phyloP scores from a whole-genome alignment of 352 stramenopile species.

The Pythium brassicae region DNA sequence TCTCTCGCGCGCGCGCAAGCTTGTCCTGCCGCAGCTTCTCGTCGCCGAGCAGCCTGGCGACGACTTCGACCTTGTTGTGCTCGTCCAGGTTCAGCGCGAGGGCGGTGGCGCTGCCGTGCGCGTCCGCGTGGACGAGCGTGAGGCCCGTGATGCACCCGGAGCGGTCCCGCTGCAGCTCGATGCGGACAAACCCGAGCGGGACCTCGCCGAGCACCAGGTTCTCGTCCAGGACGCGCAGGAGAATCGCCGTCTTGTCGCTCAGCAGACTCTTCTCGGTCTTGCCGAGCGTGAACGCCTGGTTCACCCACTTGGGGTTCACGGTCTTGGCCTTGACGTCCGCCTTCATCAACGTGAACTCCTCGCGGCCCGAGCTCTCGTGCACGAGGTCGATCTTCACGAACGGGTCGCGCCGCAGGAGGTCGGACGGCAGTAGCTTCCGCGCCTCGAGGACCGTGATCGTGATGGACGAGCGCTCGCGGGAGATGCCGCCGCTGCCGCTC shows the following conservation, averaged over 20 bases:
- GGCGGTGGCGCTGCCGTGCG: constrained; percentile 21
- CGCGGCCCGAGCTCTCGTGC: constrained; percentile 35
- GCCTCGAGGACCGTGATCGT: constrained; percentile 59
- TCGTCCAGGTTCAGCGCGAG: constrained; percentile 37
- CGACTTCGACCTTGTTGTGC: constrained; percentile 31
- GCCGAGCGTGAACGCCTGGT: constrained; percentile 63
- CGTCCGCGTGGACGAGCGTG: constrained; percentile 38
- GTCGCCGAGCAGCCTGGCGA: constrained; percentile 47
- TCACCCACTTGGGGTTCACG: constrained; percentile 63
- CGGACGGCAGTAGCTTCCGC: constrained; percentile 40
- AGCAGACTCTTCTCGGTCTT: constrained; percentile 45
- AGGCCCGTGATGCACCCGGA: constrained; percentile 41
- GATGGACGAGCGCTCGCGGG: constrained; percentile 44
- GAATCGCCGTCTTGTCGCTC: constrained; percentile 50
- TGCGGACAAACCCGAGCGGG: constrained; percentile 39
- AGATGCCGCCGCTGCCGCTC: constrained; percentile 14
- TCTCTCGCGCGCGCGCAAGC: constrained; percentile 23
- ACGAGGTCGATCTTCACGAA: constrained; percentile 60
- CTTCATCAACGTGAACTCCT: constrained; percentile 55
- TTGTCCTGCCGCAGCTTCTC: constrained; percentile 29
- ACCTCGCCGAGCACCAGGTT: constrained; percentile 38
- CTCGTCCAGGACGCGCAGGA: constrained; percentile 64
- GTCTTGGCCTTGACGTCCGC: constrained; percentile 64
- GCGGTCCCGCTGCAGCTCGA: constrained; percentile 58
- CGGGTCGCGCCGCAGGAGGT: constrained; percentile 25